A percentile compares a stretch with the other conserved stretches of the same genome.
Evolutionary conservation across 208 protist species (phyloP).

Genomic region (Trypanosoma cruzi): DNA sequence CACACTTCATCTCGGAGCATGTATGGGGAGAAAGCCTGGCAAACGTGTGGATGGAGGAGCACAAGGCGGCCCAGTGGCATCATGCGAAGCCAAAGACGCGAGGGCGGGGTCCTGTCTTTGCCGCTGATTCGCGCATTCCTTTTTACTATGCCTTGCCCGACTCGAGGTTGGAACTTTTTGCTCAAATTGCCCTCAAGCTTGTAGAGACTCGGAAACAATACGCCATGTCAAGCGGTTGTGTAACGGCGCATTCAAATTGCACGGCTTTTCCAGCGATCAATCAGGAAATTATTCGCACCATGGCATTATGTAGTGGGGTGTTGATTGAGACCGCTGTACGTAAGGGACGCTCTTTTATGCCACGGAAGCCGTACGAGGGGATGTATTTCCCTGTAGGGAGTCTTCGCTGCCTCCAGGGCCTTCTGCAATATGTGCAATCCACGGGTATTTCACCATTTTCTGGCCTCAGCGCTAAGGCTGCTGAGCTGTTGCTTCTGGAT

Average conservation of each 20-base stretch:
- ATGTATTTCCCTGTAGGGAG: conserved; percentile 62
- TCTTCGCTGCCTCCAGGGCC: conserved; percentile 35
- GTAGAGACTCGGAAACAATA: conserved; percentile 24
- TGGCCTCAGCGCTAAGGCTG: conserved; percentile 12
- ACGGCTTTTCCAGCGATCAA: background rate
- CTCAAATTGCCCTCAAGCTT: conserved; percentile 44
- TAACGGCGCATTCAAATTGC: background rate
- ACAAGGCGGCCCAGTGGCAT: conserved; percentile 80
- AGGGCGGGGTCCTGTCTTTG: conserved; percentile 32
- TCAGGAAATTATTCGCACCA: conserved; percentile 10
- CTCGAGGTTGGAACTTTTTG: conserved; percentile 64
- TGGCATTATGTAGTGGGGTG: conserved; percentile 28
- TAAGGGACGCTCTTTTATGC: conserved; percentile 9
- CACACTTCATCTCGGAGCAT: conserved; percentile 40
- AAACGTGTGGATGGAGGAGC: conserved; percentile 59
- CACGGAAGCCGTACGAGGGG: conserved; percentile 44
- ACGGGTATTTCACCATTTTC: conserved; percentile 21
- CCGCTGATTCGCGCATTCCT: conserved; percentile 37
- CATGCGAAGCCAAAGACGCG: conserved; percentile 32
- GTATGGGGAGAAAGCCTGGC: conserved; percentile 39
- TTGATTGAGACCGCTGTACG: conserved; percentile 15
- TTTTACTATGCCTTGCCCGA: conserved; percentile 56
- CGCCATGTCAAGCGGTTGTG: background rate
- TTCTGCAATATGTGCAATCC: conserved; percentile 27
- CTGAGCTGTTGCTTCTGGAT: conserved; percentile 16